Evolutionary conservation across 805 yeast species (phyloP), one percentile per base, ranked within the genome.

Genomic region (Tanozyma kutaoensis): DNA sequence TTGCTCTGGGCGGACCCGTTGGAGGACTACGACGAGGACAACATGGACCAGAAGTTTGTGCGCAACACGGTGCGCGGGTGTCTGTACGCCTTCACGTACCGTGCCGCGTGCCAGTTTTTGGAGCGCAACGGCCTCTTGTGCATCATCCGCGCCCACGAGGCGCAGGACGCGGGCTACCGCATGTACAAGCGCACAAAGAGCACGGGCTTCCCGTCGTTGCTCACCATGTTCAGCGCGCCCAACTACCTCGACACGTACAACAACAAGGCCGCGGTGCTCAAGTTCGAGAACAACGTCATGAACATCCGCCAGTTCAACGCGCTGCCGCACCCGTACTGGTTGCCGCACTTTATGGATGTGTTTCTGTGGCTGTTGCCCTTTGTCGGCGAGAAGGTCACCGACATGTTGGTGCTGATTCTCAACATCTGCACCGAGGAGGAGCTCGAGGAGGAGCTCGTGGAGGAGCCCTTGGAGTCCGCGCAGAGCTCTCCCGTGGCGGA

Each of bases 321-420:
- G 43, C 74, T 85, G 16, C 93, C 95, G 4, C 97, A 88, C 53
- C 98, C 98, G 1, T 88, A 91, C 55, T 85, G 93, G 84, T 62
- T 91, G 39, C 97, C 97, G 6, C 85, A 85, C 50, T 82, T 86
- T 43, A 84, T 86, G 93, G 96, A 91, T 50, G 95, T 88, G 5
- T 88, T 88, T 52, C 78, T 94, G 8, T 91, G 97, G 97, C 81
- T 95, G 2, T 60, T 88, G 31, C 98, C 97, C 6, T 88, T 91
- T 58, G 96, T 91, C 14, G 97, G 96, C 13, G 95, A 88, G 49
- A 82, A 91, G 46, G 80, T 86, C 29, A 81, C 94, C 10, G 97
- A 91, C 48, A 86, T 88, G 78, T 64, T 88, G 45, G 79, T 84
- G 14, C 71, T 91, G 1, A 80, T 88, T 22, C 65, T 91, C 48